These are phyloP conservation scores for Suhomyces vadensis DNA, from an alignment of 805 yeast species.

Conservation along the genomic window DNA sequence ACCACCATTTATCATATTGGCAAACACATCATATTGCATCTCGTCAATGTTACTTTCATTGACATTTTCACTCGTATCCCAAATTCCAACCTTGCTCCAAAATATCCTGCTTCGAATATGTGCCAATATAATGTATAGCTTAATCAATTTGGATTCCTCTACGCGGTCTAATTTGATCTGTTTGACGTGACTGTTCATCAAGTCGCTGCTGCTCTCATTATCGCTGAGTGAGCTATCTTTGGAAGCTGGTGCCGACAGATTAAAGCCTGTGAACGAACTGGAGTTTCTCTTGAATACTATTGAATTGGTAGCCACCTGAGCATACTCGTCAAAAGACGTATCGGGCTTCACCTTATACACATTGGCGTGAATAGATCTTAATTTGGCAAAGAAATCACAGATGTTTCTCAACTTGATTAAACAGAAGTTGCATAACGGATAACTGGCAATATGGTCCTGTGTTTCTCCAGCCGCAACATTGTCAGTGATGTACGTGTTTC, in stretches of 20 bases:
- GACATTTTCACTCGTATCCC: constrained; percentile 54
- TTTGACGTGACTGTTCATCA: constrained; percentile 11
- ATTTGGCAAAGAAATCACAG: constrained; percentile 78
- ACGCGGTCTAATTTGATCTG: constrained; percentile 14
- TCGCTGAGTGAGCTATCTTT: constrained; percentile 6
- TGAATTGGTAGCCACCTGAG: constrained; percentile 16
- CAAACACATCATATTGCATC: constrained; percentile 14
- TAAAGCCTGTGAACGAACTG: constrained; percentile 6
- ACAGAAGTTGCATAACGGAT: constrained; percentile 82
- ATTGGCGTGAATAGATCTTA: constrained; percentile 57
- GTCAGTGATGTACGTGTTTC: constrained; percentile 7
- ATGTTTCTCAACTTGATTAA: constrained; percentile 74
- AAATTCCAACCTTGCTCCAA: constrained; percentile 82
- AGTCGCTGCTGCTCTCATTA: constrained; percentile 9
- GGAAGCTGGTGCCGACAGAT: not conserved
- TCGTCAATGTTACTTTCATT: constrained; percentile 20
- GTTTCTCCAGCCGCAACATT: constrained; percentile 19
- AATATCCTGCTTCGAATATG: constrained; percentile 71
- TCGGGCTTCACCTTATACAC: constrained; percentile 57
- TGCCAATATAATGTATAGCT: constrained; percentile 52
- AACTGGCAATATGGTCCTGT: constrained; percentile 39
- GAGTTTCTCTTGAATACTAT: constrained; percentile 28
- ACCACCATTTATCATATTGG: constrained; percentile 6
- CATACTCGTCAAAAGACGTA: constrained; percentile 26
- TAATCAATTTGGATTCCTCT: constrained; percentile 39